Percentiles rank a stretch among this genome's conserved stretches.
Conservation (phyloP, 164 flowering plant species). For the Magnolia officinalis region DNA sequence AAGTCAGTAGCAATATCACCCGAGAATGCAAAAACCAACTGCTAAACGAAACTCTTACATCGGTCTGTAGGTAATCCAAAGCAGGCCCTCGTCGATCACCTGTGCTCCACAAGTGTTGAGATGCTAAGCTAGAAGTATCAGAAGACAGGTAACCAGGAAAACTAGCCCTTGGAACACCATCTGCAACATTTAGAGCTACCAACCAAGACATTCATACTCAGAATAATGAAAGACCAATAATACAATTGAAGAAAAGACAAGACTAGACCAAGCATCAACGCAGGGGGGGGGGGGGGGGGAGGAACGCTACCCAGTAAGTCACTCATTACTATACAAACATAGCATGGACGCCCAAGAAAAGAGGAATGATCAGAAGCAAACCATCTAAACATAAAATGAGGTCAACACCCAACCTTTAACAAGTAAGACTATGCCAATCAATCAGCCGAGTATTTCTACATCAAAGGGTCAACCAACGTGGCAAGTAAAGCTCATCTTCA, state of each 20-base stretch:
- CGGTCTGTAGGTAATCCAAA: conserved; percentile 33
- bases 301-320: no score
- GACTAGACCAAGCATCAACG: background rate
- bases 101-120: conserved; percentile 23
- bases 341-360: no score
- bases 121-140: conserved; percentile 30
- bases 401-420: no score
- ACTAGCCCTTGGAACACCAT: conserved; percentile 7
- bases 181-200: background rate
- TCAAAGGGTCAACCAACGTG: no score
- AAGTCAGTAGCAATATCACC: background rate
- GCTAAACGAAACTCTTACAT: conserved; percentile 22
- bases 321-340: no score
- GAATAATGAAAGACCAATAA: background rate
- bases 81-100: conserved; percentile 26
- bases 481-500: no score
- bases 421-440: no score
- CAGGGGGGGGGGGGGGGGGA: no score
- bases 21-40: background rate
- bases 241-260: background rate
- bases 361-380: no score
- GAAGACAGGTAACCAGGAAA: conserved; percentile 48
- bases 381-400: no score
- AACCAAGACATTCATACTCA: background rate
- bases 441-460: no score